Base-by-base conservation (phyloP, 345 rosid genomes). In the Schrenkiella parvula region DNA sequence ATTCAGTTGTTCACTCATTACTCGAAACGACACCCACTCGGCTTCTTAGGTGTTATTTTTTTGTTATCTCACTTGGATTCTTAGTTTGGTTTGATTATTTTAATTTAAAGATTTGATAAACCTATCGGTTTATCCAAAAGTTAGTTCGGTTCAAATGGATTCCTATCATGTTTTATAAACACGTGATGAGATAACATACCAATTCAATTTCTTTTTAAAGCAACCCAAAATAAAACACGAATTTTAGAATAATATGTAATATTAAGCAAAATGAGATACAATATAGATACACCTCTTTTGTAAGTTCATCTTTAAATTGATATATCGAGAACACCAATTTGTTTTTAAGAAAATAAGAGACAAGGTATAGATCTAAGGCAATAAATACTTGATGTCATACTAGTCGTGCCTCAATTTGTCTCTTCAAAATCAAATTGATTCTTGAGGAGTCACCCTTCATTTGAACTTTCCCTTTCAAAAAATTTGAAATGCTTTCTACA, bases 391-490 rank as follows among this genome's bases (percentile, higher is more conserved):
- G 74, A 69, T 75, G 68, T 14, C 42, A 62, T 37, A 69, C 75
- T 53, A 75, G 64, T 62, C 64, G 55, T 69, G 70, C 39, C 70
- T 62, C 65, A 75, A 34, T 69, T 75, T 75, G 75, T 75, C 79
- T 75, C 79, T 62, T 69, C 79, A 53, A 70, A 54, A 69, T 69
- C 70, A 69, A 63, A 53, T 62, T 76, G 47, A 21, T 37, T 63
- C 46, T 44, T 12, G 53, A 54, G 75, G 73, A 67, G 58, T 60
- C 78, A 74, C 66, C 71, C 52, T 62, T 55, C 65, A 29, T 61
- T 43, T 75, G 69, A 61, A 61, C 66, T 63, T 69, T 76, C 70
- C 60, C 51, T 76, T 62, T 76, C 75, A 69, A 23, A 66, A 18
- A 13, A 0, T 37, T 68, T 69, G 29, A 55, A 68, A 42, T 18